Conservation (phyloP, 1,139 yeast genomes). For the Kluyveromyces sp. region DNA sequence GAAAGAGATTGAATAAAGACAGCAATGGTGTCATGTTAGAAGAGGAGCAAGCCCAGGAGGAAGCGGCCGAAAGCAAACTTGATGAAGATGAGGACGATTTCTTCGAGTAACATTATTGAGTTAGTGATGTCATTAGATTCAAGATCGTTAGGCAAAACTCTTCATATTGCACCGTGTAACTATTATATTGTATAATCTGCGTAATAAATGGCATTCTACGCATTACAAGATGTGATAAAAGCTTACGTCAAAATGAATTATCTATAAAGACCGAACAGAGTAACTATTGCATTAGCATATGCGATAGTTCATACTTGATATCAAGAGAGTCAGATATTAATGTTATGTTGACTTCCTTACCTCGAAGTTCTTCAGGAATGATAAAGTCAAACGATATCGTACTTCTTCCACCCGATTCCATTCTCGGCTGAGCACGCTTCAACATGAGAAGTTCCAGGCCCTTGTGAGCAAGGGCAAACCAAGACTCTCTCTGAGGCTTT, state of each 20-base stretch:
- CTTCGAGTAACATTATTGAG: conserved; percentile 38
- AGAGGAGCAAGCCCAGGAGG: conserved; percentile 12
- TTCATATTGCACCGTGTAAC: no score
- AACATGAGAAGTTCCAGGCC: conserved; percentile 47
- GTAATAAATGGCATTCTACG: no score
- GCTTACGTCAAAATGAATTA: not conserved
- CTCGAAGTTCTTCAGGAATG: conserved; percentile 45
- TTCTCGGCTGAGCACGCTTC: conserved; percentile 61
- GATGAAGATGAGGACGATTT: conserved; percentile 39
- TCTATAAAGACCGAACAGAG: not conserved
- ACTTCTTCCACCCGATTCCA: conserved; percentile 29
- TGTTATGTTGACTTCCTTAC: conserved; percentile 40
- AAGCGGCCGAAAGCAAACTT: conserved; percentile 10
- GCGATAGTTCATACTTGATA: conserved; percentile 36
- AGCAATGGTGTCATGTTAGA: conserved; percentile 22
- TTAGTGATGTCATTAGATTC: no score
- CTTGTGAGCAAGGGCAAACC: conserved; percentile 72
- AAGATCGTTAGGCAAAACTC: no score
- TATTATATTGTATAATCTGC: no score
- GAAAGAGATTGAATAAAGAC: conserved; percentile 35
- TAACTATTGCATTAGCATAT: conserved; percentile 8
- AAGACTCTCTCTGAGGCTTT: conserved; percentile 85
- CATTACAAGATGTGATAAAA: no score
- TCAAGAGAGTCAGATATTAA: conserved; percentile 66
- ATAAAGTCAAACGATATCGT: conserved; percentile 46